Evolutionary conservation across 2,329 filamentous ascomycete species (phyloP).

Genomic region (Botryosphaeria dothidea): DNA sequence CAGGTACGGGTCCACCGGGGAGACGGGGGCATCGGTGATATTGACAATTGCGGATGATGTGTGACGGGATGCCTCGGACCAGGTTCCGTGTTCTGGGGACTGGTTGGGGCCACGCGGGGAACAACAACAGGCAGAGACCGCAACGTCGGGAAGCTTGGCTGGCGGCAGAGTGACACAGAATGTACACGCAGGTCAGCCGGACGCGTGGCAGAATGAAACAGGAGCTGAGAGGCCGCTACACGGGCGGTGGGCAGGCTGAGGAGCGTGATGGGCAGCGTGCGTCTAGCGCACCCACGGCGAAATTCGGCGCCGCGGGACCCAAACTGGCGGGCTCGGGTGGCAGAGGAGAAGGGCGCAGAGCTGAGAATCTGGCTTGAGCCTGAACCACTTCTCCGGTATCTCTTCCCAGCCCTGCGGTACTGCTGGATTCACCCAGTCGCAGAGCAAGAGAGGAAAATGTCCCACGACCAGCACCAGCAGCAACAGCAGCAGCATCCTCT

Average conservation of each 20-base stretch:
- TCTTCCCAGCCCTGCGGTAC: conserved; percentile 16
- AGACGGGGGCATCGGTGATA: conserved; percentile 1
- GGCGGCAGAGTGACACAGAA: background rate
- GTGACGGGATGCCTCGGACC: background rate
- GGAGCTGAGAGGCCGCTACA: background rate
- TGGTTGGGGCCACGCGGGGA: background rate
- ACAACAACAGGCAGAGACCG: background rate
- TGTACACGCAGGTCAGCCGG: background rate
- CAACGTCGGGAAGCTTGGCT: background rate
- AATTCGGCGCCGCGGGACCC: background rate
- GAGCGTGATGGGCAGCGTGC: background rate
- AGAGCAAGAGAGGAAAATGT: conserved; percentile 12
- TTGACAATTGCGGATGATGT: conserved; percentile 3
- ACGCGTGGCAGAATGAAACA: background rate
- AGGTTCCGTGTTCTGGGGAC: background rate
- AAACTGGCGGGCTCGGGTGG: background rate
- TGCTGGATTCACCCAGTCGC: conserved; percentile 5
- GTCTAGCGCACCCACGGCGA: background rate
- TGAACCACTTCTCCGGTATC: conserved; percentile 16
- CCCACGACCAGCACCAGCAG: conserved; percentile 12
- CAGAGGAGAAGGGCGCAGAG: background rate
- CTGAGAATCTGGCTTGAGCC: conserved; percentile 3
- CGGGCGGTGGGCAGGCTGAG: background rate
- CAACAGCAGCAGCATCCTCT: background rate
- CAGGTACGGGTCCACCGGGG: background rate